Evolutionary conservation across 2,329 filamentous ascomycete genomes (phyloP).

Genomic region (Lasiodiplodia citricola): DNA sequence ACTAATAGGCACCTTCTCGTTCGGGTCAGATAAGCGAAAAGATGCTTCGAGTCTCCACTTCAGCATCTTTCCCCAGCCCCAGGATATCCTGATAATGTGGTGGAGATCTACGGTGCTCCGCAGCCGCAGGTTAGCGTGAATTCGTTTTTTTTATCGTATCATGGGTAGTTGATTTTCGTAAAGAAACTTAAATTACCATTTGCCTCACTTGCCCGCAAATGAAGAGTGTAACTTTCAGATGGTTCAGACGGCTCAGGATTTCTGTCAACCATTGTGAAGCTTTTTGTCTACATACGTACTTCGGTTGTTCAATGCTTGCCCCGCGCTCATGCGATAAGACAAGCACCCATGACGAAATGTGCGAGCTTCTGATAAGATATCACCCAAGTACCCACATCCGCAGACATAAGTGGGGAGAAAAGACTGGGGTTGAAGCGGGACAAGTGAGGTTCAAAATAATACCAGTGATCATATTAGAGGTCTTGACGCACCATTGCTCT

Average conservation of each 20-base stretch:
- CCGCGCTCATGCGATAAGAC: not conserved
- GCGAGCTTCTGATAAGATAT: constrained; percentile 1
- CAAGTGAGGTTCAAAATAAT: not conserved
- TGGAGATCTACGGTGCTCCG: not conserved
- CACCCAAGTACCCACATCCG: not conserved
- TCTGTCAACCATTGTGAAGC: too few species aligned
- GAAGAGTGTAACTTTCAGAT: too few species aligned
- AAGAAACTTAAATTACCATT: not conserved
- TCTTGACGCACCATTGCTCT: not conserved
- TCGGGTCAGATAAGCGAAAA: not conserved
- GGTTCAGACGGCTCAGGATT: too few species aligned
- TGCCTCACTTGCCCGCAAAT: not conserved
- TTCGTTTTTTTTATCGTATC: too few species aligned
- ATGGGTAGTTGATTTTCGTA: too few species aligned
- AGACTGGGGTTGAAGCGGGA: not conserved
- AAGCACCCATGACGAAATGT: not conserved
- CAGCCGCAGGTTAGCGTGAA: too few species aligned
- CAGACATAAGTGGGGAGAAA: constrained; percentile 10
- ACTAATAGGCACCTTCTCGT: not conserved
- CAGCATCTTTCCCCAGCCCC: not conserved
- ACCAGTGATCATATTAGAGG: not conserved
- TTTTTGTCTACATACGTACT: not conserved
- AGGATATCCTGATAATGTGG: not conserved
- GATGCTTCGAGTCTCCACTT: not conserved
- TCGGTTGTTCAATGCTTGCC: not conserved